Evolutionary conservation across 306 rosid genomes (phyloP), one percentile per base, ranked within the genome.

Genomic region (Ormosia emarginata): DNA sequence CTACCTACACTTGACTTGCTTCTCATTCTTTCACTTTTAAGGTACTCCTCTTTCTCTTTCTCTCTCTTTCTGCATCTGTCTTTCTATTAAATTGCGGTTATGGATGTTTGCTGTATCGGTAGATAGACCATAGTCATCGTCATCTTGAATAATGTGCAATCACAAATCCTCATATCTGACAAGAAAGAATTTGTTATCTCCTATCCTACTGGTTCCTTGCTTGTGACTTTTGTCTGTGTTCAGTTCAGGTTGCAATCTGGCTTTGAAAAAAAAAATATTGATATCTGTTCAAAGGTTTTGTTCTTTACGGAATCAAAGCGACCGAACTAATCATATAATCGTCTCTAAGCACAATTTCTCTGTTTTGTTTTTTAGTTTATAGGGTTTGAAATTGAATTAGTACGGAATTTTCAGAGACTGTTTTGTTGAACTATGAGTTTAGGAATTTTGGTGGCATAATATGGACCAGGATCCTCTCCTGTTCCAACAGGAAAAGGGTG

Each of bases 21-120:
- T 39, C 56, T 24, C 70, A 71, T 78, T 67, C 85, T 71, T 58
- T 71, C 52, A 66, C 78, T 67, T 57, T 67, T 76, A 84, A 87
- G 88, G 86, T 82, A 79, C 73, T 41, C 58, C 61, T 46, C 30
- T 46, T 49, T 62, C 53, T 53, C 50, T 33, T 8, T 58, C 62
- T 82, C 44, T 67, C 17, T 82, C 70, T 67, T 14, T 67, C 15
- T 69, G 37, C 24, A 40, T 24, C 17, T 7, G 8, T 56, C 0
- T 56, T 32, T 37, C 14, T 73, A 34, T 79, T 50, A 24, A 84
- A 14, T 33, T 74, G 8, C 14, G 12, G 44, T 41, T 63, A 57
- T 85, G 62, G 14, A 66, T 73, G 75, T 17, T 71, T 63, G 56
- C n/a, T 47, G 62, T 32, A 43, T 80, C 47, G 41, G 39, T 34